Percentiles rank a stretch among this genome's conserved stretches.
These are phyloP conservation scores for Talaromyces sp. DNA, from an alignment of 2,329 filamentous ascomycete genomes.

Conservation along the genomic window DNA sequence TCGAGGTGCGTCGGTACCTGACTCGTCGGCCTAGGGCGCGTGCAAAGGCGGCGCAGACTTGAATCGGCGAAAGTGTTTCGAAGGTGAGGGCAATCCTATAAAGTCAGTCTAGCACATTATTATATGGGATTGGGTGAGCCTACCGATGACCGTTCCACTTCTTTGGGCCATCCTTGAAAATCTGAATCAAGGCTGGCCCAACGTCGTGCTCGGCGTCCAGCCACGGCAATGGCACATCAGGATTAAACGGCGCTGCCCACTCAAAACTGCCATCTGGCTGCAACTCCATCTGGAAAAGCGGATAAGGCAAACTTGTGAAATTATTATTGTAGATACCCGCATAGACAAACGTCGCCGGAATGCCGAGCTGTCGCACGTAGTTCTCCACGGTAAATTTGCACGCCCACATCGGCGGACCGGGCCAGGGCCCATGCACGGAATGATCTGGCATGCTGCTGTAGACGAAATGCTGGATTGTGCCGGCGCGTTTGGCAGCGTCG, in stretches of 20 bases:
- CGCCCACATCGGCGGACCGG: conserved; percentile 82
- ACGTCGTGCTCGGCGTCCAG: conserved; percentile 95
- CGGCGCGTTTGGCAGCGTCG: conserved; percentile 79
- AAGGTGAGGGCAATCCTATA: conserved; percentile 81
- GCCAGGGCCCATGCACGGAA: conserved; percentile 76
- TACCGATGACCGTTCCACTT: conserved; percentile 77
- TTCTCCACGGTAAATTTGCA: conserved; percentile 91
- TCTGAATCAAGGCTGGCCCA: conserved; percentile 83
- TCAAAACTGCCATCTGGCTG: conserved; percentile 79
- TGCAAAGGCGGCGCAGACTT: conserved; percentile 78
- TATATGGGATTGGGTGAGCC: conserved; percentile 9
- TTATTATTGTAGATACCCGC: conserved; percentile 99
- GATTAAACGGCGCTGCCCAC: conserved; percentile 93
- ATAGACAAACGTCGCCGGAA: conserved; percentile 90
- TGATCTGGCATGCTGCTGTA: conserved; percentile 98
- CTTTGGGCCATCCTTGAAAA: conserved; percentile 86
- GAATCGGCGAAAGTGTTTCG: conserved; percentile 76
- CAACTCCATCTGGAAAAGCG: conserved; percentile 91
- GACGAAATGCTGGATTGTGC: conserved; percentile 79
- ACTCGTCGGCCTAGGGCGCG: conserved; percentile 75
- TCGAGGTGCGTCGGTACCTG: conserved; percentile 68
- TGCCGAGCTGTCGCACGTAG: conserved; percentile 75
- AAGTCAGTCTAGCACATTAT: not conserved
- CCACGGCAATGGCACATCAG: conserved; percentile 86
- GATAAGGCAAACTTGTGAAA: conserved; percentile 88